Base-by-base conservation (phyloP, 129 eudicot genomes). In the Centella asiatica region DNA sequence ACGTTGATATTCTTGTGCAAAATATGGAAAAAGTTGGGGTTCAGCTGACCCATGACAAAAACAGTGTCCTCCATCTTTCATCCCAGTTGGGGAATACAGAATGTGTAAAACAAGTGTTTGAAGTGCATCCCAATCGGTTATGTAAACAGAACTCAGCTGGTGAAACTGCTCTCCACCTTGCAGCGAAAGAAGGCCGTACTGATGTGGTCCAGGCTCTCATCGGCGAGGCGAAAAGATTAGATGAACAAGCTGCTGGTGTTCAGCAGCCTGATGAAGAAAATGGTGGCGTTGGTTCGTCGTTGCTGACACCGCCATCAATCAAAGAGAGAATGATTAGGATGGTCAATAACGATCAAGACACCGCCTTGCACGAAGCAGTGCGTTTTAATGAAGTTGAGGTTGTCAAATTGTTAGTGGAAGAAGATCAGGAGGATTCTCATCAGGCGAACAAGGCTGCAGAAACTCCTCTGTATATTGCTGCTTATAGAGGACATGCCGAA, bases 391-490 rank as follows among this genome's bases (percentile, higher is more conserved):
- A 31, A 20, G 4, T 40, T 0, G 13, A 1, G 4, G 62, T 61
- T 15, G 70, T 62, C 11, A 40, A 47, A 31, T 2, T 68, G 26
- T 27, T 74, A 45, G 13, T 67, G 12, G 28, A 53, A 9, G 55
- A 36, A 32, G 79, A 68, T 53, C 19, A 60, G 1, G 51, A 44
- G 36, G 32, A 46, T 52, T 22, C 26, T 1, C 10, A 25, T 24
- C 19, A 4, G 2, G 24, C 66, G 1, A 74, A 74, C 47, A 58
- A 53, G 19, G 49, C n/a, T 1, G 53, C 6, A 9, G 79, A 74
- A 53, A 74, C 79, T 42, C 79, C 79, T 27, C 70, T 74, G 18
- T 74, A 62, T 25, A 20, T 74, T 2, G 79, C 74, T 9, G 70
- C 70, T 1, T 64, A 55, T 23, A 34, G 29, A 1, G 74, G 74